Base-by-base conservation (phyloP, 805 yeast species). In the Kodamaea sagamina region DNA sequence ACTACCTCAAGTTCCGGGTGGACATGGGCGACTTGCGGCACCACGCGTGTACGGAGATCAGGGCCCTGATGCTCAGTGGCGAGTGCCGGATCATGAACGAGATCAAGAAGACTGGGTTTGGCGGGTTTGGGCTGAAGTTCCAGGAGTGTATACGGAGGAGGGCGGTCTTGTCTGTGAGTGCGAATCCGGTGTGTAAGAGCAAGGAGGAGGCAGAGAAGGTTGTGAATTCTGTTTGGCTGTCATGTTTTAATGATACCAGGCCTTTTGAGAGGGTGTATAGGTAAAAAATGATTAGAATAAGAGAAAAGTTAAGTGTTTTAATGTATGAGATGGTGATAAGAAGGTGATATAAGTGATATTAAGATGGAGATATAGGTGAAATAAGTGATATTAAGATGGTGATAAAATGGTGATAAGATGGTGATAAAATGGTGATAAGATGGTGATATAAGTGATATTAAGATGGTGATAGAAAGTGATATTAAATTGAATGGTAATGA, bases 21-120 rank as follows among this genome's bases (percentile, higher is more conserved):
- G 88, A 93, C 62, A 86, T 96, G 85, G 57, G 75, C 43, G 80
- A 92, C 62, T 68, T 93, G 58, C 79, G 81, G 56, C 99, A 93
- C 59, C 98, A 92, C 60, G 99, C 99, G 0, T 93, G 99, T 62
- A 84, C 97, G 1, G 99, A 93, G 63, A 88, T 93, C 40, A 74
- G 99, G 47, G 99, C 99, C 0, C 84, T 95, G 8, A 83, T 89
- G 52, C 72, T 93, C 16, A 85, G 95, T 58, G 99, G 99, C 5
- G 99, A 93, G 59, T 93, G 99, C 65, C 77, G 98, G 21, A 81
- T 92, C 54, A 78, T 84, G 79, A 86, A 86, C 54, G 96, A 93
- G 62, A 82, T 89, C 54, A 71, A 77, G 44, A 71, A 79, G 62
- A 65, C 80, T 44, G 73, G 79, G 21, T 49, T 77, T 42, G 70